Evolutionary conservation across 2,329 filamentous ascomycete genomes (phyloP).

Genomic region (Alternaria dauci): DNA sequence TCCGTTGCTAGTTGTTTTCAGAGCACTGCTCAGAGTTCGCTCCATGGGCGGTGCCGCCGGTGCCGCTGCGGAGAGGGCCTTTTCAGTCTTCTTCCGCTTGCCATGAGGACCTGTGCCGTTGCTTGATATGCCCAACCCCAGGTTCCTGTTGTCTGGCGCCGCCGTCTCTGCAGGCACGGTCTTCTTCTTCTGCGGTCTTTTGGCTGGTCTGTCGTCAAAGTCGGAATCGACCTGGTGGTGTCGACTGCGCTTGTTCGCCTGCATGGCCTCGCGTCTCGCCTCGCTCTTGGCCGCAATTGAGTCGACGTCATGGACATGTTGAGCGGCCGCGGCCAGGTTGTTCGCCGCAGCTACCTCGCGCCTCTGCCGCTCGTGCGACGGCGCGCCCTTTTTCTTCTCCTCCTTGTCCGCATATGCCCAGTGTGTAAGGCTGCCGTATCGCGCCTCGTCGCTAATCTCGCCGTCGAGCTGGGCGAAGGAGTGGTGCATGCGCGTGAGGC

Average conservation of each 20-base stretch:
- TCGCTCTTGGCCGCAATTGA: conserved; percentile 83
- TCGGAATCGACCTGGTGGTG: conserved; percentile 80
- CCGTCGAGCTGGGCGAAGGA: conserved; percentile 85
- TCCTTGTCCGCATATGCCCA: conserved; percentile 93
- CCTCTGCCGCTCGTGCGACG: conserved; percentile 75
- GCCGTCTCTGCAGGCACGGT: conserved; percentile 59
- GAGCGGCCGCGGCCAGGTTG: conserved; percentile 72
- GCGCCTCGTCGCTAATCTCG: conserved; percentile 94
- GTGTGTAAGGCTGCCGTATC: conserved; percentile 88
- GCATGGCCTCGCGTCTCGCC: conserved; percentile 80
- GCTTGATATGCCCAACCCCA: conserved; percentile 71
- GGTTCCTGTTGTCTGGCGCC: conserved; percentile 50
- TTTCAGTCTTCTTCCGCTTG: conserved; percentile 86
- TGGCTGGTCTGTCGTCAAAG: conserved; percentile 72
- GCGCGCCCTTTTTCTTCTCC: conserved; percentile 63
- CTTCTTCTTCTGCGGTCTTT: conserved; percentile 71
- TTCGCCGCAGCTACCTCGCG: conserved; percentile 81
- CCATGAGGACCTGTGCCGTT: conserved; percentile 64
- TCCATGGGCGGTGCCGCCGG: conserved; percentile 64
- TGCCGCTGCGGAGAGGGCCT: conserved; percentile 53
- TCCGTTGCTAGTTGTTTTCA: conserved; percentile 59
- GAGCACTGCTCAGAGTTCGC: conserved; percentile 68
- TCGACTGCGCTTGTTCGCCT: conserved; percentile 74
- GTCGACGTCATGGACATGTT: conserved; percentile 80
- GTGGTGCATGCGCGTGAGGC: conserved; percentile 83